Percentiles rank a stretch among this genome's conserved stretches.
Evolutionary conservation across 305 asterid species (phyloP).

Genomic region (Stenogyne calaminthoides): DNA sequence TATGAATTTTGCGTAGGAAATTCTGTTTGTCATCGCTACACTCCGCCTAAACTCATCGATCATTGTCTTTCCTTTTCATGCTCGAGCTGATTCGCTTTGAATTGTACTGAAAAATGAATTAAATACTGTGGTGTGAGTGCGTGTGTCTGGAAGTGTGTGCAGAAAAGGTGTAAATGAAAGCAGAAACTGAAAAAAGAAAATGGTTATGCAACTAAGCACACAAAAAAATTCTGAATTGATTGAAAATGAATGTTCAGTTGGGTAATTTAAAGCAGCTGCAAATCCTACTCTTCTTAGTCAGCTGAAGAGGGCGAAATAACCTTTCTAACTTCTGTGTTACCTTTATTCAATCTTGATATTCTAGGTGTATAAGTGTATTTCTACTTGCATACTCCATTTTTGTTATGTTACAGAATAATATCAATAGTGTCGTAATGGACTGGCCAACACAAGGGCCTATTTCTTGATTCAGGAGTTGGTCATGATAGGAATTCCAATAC

Average conservation of each 20-base stretch:
- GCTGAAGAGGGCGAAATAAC: not conserved
- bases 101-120: not conserved
- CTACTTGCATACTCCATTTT: not conserved
- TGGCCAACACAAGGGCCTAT: not conserved
- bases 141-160: not conserved
- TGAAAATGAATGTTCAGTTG: not conserved
- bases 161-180: not conserved
- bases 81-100: not conserved
- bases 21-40: not conserved
- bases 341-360: not conserved
- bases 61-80: not conserved
- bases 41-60: not conserved
- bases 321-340: not conserved
- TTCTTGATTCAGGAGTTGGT: constrained; percentile 3
- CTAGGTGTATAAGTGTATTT: not conserved
- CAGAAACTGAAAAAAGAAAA: not conserved
- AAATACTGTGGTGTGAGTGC: not conserved
- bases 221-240: not conserved
- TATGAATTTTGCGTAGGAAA: constrained; percentile 6
- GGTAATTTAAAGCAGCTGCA: not conserved
- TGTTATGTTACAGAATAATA: not conserved
- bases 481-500: constrained; percentile 8
- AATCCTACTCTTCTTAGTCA: not conserved
- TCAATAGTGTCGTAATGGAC: not conserved
- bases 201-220: not conserved